Evolutionary conservation across 2,329 filamentous ascomycete genomes (phyloP).

Genomic region (Gliomastix tumulicola): DNA sequence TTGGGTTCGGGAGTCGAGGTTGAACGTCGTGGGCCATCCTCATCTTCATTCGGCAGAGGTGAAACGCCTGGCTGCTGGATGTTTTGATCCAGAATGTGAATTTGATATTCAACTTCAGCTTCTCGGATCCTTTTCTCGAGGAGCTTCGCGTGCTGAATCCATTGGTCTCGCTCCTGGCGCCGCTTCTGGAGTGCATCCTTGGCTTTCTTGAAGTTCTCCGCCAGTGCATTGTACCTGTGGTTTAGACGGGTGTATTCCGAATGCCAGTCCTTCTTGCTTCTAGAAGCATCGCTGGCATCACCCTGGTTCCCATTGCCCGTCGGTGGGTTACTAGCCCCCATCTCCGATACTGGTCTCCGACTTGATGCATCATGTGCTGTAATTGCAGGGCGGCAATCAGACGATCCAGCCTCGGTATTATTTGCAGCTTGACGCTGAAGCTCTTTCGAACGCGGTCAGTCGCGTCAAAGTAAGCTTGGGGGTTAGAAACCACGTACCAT

Average conservation of each 20-base stretch:
- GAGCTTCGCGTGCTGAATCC: conserved; percentile 35
- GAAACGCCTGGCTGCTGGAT: too few relatives aligned
- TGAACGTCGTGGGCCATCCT: conserved; percentile 6
- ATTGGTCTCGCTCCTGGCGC: conserved; percentile 32
- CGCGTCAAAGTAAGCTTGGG: too few relatives aligned
- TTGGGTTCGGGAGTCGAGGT: too few relatives aligned
- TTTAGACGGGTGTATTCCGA: conserved; percentile 28
- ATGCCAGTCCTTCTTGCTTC: conserved; percentile 14
- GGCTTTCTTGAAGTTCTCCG: conserved; percentile 30
- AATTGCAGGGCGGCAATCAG: too few relatives aligned
- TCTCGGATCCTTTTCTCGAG: conserved; percentile 34
- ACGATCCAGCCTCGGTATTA: not conserved
- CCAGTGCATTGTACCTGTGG: conserved; percentile 31
- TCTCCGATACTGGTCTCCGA: too few relatives aligned
- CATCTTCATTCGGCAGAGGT: conserved; percentile 3
- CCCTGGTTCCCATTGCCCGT: too few relatives aligned
- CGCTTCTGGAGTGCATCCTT: conserved; percentile 29
- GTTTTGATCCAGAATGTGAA: conserved; percentile 20
- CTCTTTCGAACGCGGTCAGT: too few relatives aligned
- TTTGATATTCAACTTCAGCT: conserved; percentile 29
- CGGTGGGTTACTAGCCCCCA: too few relatives aligned
- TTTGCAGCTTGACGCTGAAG: not conserved
- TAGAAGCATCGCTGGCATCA: not conserved
- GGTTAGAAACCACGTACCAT: conserved; percentile 27
- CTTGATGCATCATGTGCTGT: too few relatives aligned